Evolutionary conservation across 257 asterid genomes (phyloP), one percentile per base, ranked within the genome.

Genomic region (Paulownia fortunei): DNA sequence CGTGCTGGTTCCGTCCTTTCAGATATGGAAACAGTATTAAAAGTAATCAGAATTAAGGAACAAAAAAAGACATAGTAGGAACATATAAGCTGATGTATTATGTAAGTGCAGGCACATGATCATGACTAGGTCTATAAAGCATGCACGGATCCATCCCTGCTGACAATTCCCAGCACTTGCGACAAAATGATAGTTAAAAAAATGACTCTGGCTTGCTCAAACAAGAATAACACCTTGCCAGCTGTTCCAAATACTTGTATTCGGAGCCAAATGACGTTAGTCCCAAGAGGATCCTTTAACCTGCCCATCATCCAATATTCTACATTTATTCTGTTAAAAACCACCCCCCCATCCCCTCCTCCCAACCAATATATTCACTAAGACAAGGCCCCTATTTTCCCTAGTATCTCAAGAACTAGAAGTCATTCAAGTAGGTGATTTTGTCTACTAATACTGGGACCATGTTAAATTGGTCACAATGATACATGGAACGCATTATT

Each of bases 1-100:
- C 51, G 69, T 79, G 81, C 69, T 37, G 18, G 77, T 83, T 72
- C 91, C 97, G 54, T 79, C 92, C 98, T 92, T 69, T 49, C 59
- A 60, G 37, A 69, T 58, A 52, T 21, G 74, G 34, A 75, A 54
- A 56, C 24, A 73, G 52, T 62, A 32, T n/a, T 2, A 69, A 11
- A 69, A 9, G 24, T 76, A 16, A 78, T 58, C 51, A 77, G 74
- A 41, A 72, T 9, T 16, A 64, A 42, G 39, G 39, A 55, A 44
- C 47, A 63, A 70, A 32, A 66, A 41, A 16, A 70, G 30, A 54
- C 24, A 6, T 34, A 18, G 49, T 59, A 58, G 49, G 75, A 71
- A 65, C 15, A 27, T 41, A 52, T n/a, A 44, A 61, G 55, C 55
- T 9, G 9, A 23, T 8, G 16, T n/a, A 24, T n/a, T n/a, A 5